Evolutionary conservation across 768 basidiomycete genomes (phyloP).

Genomic region (Boletus insuetus): DNA sequence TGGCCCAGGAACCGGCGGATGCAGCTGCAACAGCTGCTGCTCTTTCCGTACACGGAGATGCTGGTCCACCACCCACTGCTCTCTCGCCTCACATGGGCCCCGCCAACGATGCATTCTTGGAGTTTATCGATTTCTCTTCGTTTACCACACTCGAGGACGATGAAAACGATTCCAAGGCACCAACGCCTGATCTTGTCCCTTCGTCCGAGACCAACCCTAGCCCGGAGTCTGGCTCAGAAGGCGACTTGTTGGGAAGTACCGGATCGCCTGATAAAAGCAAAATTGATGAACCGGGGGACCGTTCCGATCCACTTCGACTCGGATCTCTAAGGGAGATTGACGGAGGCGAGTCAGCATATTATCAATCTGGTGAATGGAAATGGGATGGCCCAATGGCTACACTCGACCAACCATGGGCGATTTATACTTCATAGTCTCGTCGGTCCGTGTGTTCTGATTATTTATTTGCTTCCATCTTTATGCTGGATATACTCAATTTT

Average conservation of each 20-base stretch:
- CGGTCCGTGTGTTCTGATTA: slow-evolving; percentile 34
- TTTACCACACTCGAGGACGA: slow-evolving; percentile 54
- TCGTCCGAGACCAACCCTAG: slow-evolving; percentile 75
- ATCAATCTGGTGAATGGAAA: slow-evolving; percentile 57
- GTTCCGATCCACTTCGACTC: slow-evolving; percentile 52
- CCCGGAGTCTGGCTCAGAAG: slow-evolving; percentile 70
- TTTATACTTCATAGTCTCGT: slow-evolving; percentile 42
- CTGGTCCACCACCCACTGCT: slow-evolving; percentile 31
- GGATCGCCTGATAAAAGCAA: slow-evolving; percentile 49
- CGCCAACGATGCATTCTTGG: slow-evolving; percentile 39
- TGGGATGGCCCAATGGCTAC: slow-evolving; percentile 69
- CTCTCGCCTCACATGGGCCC: slow-evolving; percentile 36
- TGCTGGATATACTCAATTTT: slow-evolving; percentile 41
- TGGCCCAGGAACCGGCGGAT: slow-evolving; percentile 38
- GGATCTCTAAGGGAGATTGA: slow-evolving; percentile 69
- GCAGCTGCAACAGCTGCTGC: slow-evolving; percentile 31
- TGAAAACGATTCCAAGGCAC: slow-evolving; percentile 62
- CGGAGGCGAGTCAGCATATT: slow-evolving; percentile 72
- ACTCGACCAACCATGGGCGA: slow-evolving; percentile 71
- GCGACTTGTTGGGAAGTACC: slow-evolving; percentile 47
- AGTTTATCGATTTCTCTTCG: slow-evolving; percentile 68
- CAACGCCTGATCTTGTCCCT: slow-evolving; percentile 69
- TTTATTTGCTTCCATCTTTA: slow-evolving; percentile 41
- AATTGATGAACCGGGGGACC: slow-evolving; percentile 46
- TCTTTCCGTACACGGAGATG: slow-evolving; percentile 27